phyloP scores from a whole-genome alignment of 2,329 filamentous ascomycete genomes.

The Sporothrix phasma region DNA sequence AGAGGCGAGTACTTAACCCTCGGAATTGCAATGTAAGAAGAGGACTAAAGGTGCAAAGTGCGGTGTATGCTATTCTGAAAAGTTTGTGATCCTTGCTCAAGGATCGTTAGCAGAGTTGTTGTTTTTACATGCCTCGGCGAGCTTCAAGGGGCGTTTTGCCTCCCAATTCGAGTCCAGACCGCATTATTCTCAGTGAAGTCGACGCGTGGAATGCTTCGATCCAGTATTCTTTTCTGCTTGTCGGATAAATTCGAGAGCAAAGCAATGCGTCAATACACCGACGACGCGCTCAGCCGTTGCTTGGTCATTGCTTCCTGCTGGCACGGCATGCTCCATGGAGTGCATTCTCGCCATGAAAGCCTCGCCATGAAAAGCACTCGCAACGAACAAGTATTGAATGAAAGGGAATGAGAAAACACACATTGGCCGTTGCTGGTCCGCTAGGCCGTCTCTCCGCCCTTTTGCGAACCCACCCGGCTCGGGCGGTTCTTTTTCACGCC shows the following conservation, averaged over 20 bases:
- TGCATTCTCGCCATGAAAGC: not conserved
- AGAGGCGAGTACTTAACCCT: not conserved
- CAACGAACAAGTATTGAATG: not conserved
- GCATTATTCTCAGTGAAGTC: not conserved
- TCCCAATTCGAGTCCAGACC: not conserved
- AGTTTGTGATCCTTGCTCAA: not conserved
- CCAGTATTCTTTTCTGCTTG: not conserved
- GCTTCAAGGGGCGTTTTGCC: not conserved
- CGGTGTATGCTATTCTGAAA: not conserved
- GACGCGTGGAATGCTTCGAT: not conserved
- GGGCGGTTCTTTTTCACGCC: not conserved
- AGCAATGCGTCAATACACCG: not conserved
- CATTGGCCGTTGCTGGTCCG: not conserved
- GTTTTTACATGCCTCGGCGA: not conserved
- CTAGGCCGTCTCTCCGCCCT: not conserved
- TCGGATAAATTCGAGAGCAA: not conserved
- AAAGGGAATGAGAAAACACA: not conserved
- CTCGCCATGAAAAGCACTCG: not conserved
- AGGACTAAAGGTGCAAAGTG: not conserved
- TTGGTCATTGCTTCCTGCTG: not conserved
- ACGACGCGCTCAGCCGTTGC: not conserved
- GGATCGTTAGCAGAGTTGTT: not conserved
- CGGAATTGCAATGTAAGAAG: not conserved
- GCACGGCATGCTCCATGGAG: not conserved
- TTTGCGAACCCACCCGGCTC: not conserved